Base-by-base conservation (phyloP, 345 rosid genomes). In the Geranium brycei region DNA sequence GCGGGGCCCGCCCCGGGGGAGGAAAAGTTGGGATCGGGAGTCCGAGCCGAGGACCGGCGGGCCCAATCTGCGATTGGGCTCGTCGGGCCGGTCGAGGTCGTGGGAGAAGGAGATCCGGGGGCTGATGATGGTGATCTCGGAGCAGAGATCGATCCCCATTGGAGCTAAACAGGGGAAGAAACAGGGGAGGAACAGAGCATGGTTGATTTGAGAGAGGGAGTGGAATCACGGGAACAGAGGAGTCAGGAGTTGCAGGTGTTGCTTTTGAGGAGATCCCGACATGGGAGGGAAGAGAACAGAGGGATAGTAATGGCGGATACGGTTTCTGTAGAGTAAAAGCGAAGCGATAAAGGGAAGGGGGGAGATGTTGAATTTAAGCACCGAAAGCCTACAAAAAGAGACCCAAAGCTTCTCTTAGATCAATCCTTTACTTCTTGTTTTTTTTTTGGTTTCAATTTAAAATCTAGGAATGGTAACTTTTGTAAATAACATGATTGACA, bases 101-200 rank as follows among this genome's bases (percentile, higher is more conserved):
- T 78, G 75, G 4, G 95, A 87, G 63, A 87, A 87, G 17, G 96
- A 87, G 71, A 85, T 77, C 71, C 98, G 73, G 23, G 96, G 90
- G 68, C 91, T 84, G 62, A 79, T 76, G 69, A 80, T 80, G 62
- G 88, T 71, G 69, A 82, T 77, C 81, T 86, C 96, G 0, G 92
- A 75, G 55, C 83, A 87, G 58, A 87, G 87, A 40, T 91, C 92
- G 30, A 89, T 69, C 28, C 95, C 95, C 98, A 91, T 89, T 11
- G 61, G 23, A 4, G 31, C 35, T 38, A 28, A 19, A 17, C 59
- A 64, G 35, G 58, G 53, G 19, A 65, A 64, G 51, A 17, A 58
- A n/a, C 51, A 31, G 61, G 8, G 56, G 18, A 5, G 30, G 5
- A 64, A 64, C 32, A 70, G 35, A 58, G 66, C 11, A 64, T 65